Conservation (phyloP, 192 early-diverging fungal species). For the Funneliformis geosporum region DNA sequence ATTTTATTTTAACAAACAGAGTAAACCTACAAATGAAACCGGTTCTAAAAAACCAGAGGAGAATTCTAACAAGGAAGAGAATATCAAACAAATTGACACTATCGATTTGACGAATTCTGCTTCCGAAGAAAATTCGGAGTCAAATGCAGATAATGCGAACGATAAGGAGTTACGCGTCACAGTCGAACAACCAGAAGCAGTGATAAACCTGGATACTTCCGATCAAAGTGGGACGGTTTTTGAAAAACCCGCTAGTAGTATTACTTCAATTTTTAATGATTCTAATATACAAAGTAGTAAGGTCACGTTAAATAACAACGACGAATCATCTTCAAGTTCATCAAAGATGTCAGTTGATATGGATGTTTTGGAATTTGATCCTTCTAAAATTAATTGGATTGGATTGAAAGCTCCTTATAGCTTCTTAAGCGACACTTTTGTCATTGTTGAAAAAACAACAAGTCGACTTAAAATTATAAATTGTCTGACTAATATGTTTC, state of each 20-base stretch:
- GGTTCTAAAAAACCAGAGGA: background rate
- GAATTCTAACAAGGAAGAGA: background rate
- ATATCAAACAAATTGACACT: background rate
- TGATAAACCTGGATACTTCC: too few species aligned
- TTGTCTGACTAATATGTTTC: constrained; percentile 37
- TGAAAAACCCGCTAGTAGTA: too few species aligned
- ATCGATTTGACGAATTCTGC: background rate
- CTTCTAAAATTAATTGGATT: background rate
- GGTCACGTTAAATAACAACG: too few species aligned
- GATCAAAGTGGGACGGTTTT: background rate
- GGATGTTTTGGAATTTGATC: constrained; percentile 17
- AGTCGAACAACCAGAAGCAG: background rate
- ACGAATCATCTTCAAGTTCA: background rate
- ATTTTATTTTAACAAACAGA: background rate
- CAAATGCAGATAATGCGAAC: background rate
- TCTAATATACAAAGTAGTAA: background rate
- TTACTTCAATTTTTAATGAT: too few species aligned
- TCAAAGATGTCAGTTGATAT: background rate
- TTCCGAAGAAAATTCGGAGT: background rate
- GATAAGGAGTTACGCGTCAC: background rate
- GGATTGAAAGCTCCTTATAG: constrained; percentile 23
- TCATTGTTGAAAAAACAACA: constrained; percentile 20
- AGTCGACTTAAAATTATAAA: constrained; percentile 29
- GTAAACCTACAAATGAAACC: background rate
- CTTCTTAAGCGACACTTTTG: constrained; percentile 27